A percentile compares a stretch with the other conserved stretches of the same genome.
phyloP scores from a whole-genome alignment of 2,329 filamentous ascomycete genomes.

The Aspergillus glaucus region DNA sequence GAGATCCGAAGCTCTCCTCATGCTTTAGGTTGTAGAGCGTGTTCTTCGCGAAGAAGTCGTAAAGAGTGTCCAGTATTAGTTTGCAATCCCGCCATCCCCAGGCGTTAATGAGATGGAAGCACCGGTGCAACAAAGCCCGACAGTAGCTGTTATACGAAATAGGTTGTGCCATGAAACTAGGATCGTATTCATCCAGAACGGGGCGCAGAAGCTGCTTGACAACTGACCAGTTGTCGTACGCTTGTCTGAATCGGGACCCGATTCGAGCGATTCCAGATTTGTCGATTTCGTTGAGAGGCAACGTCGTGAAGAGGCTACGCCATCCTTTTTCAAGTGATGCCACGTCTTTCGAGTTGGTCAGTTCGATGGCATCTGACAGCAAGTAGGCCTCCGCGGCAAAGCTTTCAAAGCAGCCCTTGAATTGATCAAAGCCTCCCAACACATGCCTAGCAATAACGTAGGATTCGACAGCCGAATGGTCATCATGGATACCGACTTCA shows the following conservation, averaged over 20 bases:
- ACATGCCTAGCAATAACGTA: slow-evolving; percentile 44
- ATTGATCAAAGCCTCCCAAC: slow-evolving; percentile 24
- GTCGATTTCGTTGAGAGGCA: slow-evolving; percentile 52
- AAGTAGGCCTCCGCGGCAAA: slow-evolving; percentile 32
- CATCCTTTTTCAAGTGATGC: slow-evolving; percentile 31
- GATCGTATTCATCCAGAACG: slow-evolving; percentile 43
- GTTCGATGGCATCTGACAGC: slow-evolving; percentile 26
- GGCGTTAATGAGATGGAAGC: slow-evolving; percentile 45
- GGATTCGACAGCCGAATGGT: slow-evolving; percentile 39
- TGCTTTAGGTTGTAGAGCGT: slow-evolving; percentile 46
- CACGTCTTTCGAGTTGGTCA: slow-evolving; percentile 30
- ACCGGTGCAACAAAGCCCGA: slow-evolving; percentile 46
- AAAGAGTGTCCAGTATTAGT: slow-evolving; percentile 46
- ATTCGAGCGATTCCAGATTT: slow-evolving; percentile 40
- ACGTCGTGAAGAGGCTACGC: slow-evolving; percentile 44
- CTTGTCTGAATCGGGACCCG: slow-evolving; percentile 34
- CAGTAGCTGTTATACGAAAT: slow-evolving; percentile 52
- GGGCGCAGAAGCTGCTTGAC: slow-evolving; percentile 43
- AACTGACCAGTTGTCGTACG: slow-evolving; percentile 46
- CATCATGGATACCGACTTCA: slow-evolving; percentile 45
- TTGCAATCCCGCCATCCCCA: slow-evolving; percentile 57
- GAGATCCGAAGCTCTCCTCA: slow-evolving; percentile 49
- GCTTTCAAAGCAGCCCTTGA: slow-evolving; percentile 39
- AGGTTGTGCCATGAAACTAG: slow-evolving; percentile 33
- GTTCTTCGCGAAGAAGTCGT: slow-evolving; percentile 55